These are phyloP conservation scores for Oehlia diaphana DNA, from an alignment of 192 early-diverging fungal species.

Conservation along the genomic window DNA sequence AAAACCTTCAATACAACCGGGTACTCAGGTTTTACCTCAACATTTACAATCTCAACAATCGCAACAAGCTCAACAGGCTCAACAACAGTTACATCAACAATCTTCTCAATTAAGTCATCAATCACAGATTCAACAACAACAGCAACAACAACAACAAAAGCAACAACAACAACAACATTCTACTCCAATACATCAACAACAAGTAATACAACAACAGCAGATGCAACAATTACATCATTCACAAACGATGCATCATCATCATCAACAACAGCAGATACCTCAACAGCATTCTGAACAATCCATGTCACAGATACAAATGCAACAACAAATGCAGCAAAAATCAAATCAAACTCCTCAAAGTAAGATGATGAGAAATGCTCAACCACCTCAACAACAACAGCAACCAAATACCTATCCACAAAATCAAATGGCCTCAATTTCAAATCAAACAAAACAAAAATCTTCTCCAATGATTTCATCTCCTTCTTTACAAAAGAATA, in stretches of 20 bases:
- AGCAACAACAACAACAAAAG: not conserved
- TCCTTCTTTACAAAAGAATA: not conserved
- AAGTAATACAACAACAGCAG: not conserved
- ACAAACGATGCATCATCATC: not conserved
- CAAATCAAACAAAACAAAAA: not conserved
- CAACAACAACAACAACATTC: not conserved
- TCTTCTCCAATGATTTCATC: not conserved
- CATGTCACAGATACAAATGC: not conserved
- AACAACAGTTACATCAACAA: constrained; percentile 6
- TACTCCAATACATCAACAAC: not conserved
- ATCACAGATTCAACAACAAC: not conserved
- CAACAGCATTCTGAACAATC: not conserved
- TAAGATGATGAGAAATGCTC: not conserved
- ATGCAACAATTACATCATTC: not conserved
- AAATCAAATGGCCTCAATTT: not conserved
- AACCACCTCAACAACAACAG: constrained; percentile 3
- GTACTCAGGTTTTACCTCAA: not conserved
- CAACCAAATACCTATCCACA: not conserved
- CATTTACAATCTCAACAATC: too few relatives aligned
- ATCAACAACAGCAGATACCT: not conserved
- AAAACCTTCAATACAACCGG: not conserved
- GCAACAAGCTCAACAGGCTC: not conserved
- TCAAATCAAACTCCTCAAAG: not conserved
- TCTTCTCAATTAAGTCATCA: not conserved
- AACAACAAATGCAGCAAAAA: not conserved